Evolutionary conservation across 371 early-diverging fungal species (phyloP).

Genomic region (Rhizopus delemar): DNA sequence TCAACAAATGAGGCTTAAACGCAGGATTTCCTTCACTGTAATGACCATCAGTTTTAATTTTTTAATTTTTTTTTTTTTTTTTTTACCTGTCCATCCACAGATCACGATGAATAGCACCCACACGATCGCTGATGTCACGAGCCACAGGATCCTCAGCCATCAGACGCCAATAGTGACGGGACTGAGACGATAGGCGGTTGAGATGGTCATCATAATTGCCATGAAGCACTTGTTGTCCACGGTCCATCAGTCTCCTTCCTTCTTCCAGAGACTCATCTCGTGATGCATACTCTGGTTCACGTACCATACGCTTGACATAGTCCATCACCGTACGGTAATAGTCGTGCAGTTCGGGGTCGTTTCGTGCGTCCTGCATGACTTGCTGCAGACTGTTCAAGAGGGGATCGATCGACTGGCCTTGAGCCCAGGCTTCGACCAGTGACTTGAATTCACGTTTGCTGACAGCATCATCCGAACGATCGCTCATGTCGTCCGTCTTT

Average conservation of each 20-base stretch:
- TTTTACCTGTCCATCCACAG: constrained; percentile 41
- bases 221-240: constrained; percentile 24
- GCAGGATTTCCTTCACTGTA: constrained; percentile 46
- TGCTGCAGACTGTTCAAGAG: constrained; percentile 37
- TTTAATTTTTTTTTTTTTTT: not conserved
- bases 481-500: constrained; percentile 19
- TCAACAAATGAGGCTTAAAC: constrained; percentile 62
- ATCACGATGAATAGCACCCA: constrained; percentile 36
- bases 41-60: not conserved
- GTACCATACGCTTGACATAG: constrained; percentile 27
- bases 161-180: constrained; percentile 18
- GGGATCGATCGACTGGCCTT: constrained; percentile 49
- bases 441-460: constrained; percentile 50
- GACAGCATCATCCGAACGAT: constrained; percentile 13
- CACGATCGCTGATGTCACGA: constrained; percentile 25
- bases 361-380: constrained; percentile 29
- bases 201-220: constrained; percentile 29
- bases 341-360: constrained; percentile 39
- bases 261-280: constrained; percentile 31
- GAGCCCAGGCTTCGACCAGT: constrained; percentile 60
- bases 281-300: constrained; percentile 34
- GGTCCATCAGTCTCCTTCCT: constrained; percentile 31
- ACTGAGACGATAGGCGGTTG: constrained; percentile 23
- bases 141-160: constrained; percentile 42
- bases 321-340: constrained; percentile 32